Conservation (phyloP, 163 green algal species). For the Coccomyxa subellipsoidea region DNA sequence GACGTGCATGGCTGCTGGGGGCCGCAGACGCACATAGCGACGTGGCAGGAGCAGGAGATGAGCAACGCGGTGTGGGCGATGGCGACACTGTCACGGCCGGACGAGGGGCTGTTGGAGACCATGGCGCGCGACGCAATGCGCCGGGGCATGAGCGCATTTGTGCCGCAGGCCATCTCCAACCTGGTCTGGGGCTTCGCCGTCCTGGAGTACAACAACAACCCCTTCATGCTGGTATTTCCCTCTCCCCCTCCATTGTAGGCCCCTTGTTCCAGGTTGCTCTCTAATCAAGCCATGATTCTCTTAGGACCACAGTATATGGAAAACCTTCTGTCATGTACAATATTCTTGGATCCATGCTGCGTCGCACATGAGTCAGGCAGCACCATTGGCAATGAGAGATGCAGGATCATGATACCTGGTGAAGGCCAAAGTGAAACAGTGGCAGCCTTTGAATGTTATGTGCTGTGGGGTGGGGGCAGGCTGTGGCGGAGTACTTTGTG, state of each 20-base stretch:
- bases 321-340: no score
- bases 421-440: not conserved
- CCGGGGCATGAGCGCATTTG: slow-evolving; percentile 19
- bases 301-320: no score
- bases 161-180: slow-evolving; percentile 47
- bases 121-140: not conserved
- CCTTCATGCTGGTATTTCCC: slow-evolving; percentile 31
- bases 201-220: slow-evolving; percentile 27
- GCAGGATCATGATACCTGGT: no score
- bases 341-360: not conserved
- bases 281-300: no score
- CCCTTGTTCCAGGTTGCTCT: not conserved
- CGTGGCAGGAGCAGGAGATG: slow-evolving; percentile 60
- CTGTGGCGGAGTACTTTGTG: not conserved
- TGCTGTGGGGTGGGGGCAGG: not conserved
- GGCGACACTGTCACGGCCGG: slow-evolving; percentile 43
- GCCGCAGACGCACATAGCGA: not conserved
- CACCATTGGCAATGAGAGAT: not conserved
- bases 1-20: not conserved
- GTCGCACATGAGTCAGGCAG: not conserved
- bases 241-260: not conserved
- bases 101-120: not conserved
- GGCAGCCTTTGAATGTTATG: not conserved
- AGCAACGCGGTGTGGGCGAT: slow-evolving; percentile 67
- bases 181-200: slow-evolving; percentile 38